Base-by-base conservation (phyloP, 2,329 filamentous ascomycete genomes). In the Plectosphaerella cucumerina region DNA sequence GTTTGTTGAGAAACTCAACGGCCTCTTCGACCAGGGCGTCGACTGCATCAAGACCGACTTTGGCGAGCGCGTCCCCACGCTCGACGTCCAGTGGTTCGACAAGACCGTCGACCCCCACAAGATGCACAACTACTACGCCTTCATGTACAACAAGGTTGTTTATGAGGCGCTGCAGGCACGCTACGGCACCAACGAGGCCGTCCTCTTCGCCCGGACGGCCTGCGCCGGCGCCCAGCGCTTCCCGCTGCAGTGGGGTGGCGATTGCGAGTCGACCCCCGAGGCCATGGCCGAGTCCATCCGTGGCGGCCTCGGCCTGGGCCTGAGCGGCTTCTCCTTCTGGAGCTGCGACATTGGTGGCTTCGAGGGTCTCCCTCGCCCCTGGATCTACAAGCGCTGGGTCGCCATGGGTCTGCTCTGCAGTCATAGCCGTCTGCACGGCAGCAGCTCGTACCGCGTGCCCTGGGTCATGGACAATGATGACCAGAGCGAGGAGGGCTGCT, bases 91-190 rank as follows among this genome's bases (percentile, higher is more conserved):
- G 56, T 90, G 85, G 78, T 72, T 81, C 60, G 84, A 89, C 58
- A 61, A 70, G 45, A 72, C 71, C 5, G 66, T 74, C 41, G 84
- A 89, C 58, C 78, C 85, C 2, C 72, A 71, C 47, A 80, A 79
- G 59, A 90, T 90, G 86, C 87, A 89, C 70, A 90, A 90, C 67
- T 89, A 81, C 70, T 90, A 89, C 65, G 77, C 86, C n/a, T 85
- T 86, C 61, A 67, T 84, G 3, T 90, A 87, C 71, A 90, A 89
- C 74, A 80, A 83, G 58, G 66, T 81, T 50, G 85, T 89, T 8
- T 89, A 86, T 62, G 80, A 86, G 59, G 77, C 84, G 1, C 73
- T 89, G 12, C 77, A 83, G 61, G 70, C 71, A 51, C 70, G 76
- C n/a, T 73, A 70, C 57, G 77, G 69, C 56, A 68, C 58, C 60